Base-by-base conservation (phyloP, 1,284 basidiomycete genomes). In the Phylloporus gajari region DNA sequence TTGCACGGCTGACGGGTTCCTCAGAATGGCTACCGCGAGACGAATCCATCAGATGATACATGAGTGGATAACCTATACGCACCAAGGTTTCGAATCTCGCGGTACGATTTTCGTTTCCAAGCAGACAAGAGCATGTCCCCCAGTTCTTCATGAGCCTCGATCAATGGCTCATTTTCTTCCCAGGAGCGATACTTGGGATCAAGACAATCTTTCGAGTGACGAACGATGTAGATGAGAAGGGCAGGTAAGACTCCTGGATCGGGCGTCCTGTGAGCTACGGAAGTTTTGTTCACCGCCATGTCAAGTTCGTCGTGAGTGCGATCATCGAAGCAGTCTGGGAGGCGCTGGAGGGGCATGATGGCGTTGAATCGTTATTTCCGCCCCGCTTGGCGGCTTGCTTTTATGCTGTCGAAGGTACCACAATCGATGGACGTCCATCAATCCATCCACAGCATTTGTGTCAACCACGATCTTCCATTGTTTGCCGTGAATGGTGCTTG, bases 211-310 rank as follows among this genome's bases (percentile, higher is more conserved):
- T 30, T 25, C 5, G 51, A 66, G 27, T n/a, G 58, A 35, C 30
- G n/a, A 21, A 60, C 13, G 15, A 48, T 59, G 30, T 5, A 32
- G 5, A 1, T 27, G 44, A 67, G 53, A 44, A 58, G 53, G 53
- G 15, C 9, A n/a, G 25, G 9, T 27, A 27, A 2, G 53, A 6
- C 6, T 12, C 3, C n/a, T 15, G 9, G 53, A 27, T 23, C 25
- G 5, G 53, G 30, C 13, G 30, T 56, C 12, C 15, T 27, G n/a
- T n/a, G 12, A 12, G 25, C 53, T 27, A 53, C 2, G 23, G 53
- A 9, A n/a, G 53, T 23, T 56, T 56, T 27, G 48, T 53, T 53
- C 48, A 53, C 48, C 25, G 42, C 13, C 80, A 9, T 32, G 58
- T 46, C 56, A 21, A 60, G 66, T 21, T 48, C 42, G 46, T 48